Evolutionary conservation across 768 basidiomycete species (phyloP), one percentile per base, ranked within the genome.

Genomic region (Amanita exitialis): DNA sequence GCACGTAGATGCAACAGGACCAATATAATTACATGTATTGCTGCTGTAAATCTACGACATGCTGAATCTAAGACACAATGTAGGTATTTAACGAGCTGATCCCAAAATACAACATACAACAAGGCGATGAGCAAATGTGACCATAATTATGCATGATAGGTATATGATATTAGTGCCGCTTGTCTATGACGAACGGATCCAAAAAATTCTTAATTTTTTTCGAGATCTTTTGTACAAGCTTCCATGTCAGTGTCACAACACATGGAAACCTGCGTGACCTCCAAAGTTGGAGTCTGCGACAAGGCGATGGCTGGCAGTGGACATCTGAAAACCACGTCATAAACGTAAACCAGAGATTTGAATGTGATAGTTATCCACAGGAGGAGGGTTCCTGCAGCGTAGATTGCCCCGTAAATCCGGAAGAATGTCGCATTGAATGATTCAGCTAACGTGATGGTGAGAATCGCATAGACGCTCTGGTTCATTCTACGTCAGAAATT

Each of bases 401-500:
- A 82, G 1, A 78, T 70, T 1, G 79, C 65, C 10, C 83, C 83
- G 63, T 71, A 75, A 15, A 83, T 58, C 3, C 78, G 74, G 56
- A 86, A 76, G 59, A 78, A 76, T 4, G 51, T 27, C 1, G 79
- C 79, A 46, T 79, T 71, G 54, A 85, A 73, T 6, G 69, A 68
- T n/a, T 58, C 57, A 4, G 69, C 73, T 0, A 86, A 67, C 20
- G 67, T 65, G 16, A 86, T 71, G 0, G 81, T 83, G 8, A 81
- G 67, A 54, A 78, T 80, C 1, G 82, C 81, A 56, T 82, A 85
- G 0, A 84, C 83, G 18, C 78, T 77, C 76, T 79, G 53, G 6
- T 30, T 27, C 25, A 28, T 30, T 32, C 32, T 7, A 32, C 27
- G n/a, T 28, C 16, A 27, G 27, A n/a, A 15, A 28, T 6, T 28